Conservation (phyloP, 768 basidiomycete species). For the Harrya chromipes region DNA sequence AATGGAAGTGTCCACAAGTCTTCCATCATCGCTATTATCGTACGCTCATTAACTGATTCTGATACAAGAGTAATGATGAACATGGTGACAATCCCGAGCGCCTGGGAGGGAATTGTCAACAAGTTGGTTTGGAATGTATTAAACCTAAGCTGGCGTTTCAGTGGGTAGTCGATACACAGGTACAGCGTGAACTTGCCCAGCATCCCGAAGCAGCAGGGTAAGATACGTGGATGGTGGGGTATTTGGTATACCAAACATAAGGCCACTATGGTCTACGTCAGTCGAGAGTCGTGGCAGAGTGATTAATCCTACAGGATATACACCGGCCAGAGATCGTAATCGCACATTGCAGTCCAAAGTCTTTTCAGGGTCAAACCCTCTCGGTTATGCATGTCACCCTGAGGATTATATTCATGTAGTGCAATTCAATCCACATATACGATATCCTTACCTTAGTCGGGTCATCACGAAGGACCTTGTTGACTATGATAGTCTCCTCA, state of each 20-base stretch:
- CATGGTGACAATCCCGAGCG: conserved; percentile 52
- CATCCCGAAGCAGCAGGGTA: conserved; percentile 51
- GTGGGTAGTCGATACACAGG: background rate
- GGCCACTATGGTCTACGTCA: conserved; percentile 33
- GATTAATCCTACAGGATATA: conserved; percentile 43
- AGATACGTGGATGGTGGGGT: conserved; percentile 52
- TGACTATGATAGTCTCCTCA: conserved; percentile 59
- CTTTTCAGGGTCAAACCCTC: conserved; percentile 50
- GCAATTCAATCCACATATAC: background rate
- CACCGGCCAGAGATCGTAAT: conserved; percentile 66
- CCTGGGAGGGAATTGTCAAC: conserved; percentile 53
- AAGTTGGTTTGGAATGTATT: conserved; percentile 59
- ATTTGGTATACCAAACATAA: conserved; percentile 52
- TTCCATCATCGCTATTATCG: conserved; percentile 50
- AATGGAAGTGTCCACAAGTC: conserved; percentile 62
- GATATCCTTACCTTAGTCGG: conserved; percentile 46
- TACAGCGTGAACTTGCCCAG: conserved; percentile 36
- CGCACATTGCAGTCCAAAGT: conserved; percentile 52
- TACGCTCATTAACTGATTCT: conserved; percentile 51
- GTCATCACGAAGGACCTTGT: conserved; percentile 60
- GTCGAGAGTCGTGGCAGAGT: background rate
- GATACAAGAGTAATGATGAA: conserved; percentile 48
- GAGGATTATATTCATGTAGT: background rate
- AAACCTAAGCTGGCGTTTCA: conserved; percentile 38
- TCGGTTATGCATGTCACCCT: conserved; percentile 64